Conservation (phyloP, 2,329 filamentous ascomycete genomes). For the Penicillium aurantiogriseum region DNA sequence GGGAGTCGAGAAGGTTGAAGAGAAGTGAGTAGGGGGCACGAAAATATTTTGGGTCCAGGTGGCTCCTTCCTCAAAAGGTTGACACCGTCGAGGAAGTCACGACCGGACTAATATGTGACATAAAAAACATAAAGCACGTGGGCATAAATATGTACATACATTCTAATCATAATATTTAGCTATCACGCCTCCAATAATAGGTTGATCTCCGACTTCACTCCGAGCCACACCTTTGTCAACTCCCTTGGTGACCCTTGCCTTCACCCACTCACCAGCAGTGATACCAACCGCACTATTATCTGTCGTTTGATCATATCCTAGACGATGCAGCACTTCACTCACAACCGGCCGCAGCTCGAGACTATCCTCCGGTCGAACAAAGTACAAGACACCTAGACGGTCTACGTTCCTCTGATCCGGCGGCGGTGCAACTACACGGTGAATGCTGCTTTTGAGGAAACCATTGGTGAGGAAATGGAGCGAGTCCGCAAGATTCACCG, state of each 20-base stretch:
- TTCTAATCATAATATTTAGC: constrained; percentile 18
- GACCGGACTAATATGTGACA: too few relatives aligned
- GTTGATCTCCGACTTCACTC: constrained; percentile 17
- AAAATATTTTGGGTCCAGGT: background rate
- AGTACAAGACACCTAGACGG: constrained; percentile 43
- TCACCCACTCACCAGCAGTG: constrained; percentile 22
- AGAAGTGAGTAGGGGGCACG: background rate
- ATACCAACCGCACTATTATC: constrained; percentile 13
- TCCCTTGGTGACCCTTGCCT: constrained; percentile 21
- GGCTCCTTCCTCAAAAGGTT: background rate
- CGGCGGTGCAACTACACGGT: constrained; percentile 48
- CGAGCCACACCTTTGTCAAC: constrained; percentile 14
- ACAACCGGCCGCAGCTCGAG: constrained; percentile 28
- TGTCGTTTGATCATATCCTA: constrained; percentile 17
- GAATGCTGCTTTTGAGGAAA: constrained; percentile 48
- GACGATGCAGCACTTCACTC: constrained; percentile 33
- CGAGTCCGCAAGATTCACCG: constrained; percentile 52
- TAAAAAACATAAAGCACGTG: too few relatives aligned
- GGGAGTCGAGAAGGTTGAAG: background rate
- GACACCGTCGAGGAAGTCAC: background rate
- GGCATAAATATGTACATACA: too few relatives aligned
- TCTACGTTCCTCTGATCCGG: constrained; percentile 44
- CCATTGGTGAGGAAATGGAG: constrained; percentile 51
- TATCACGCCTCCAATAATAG: constrained; percentile 18
- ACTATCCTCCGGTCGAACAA: constrained; percentile 45